Conservation (phyloP, 176 grass and related monocot species). For the bread wheat (Triticum aestivum) region IWGSC_CS_RefSeq_v2.1 NC_057811.1:16528623-16529122, state of each 20-base stretch:
- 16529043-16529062: slow-evolving; percentile 85
- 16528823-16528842: not conserved
- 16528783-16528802: not conserved
- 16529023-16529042: slow-evolving; percentile 85
- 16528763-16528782: not conserved
- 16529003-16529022: slow-evolving; percentile 87
- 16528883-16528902: not conserved
- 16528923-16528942: slow-evolving; percentile 54
- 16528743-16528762: not conserved
- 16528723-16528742: not conserved
- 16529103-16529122: slow-evolving; percentile 72
- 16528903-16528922: not conserved
- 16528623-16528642: slow-evolving; percentile 58
- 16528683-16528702: not conserved
- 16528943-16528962: slow-evolving; percentile 70
- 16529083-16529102: slow-evolving; percentile 62
- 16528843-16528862: not conserved
- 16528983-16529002: slow-evolving; percentile 74
- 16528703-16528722: not conserved
- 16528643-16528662: not conserved
- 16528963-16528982: slow-evolving; percentile 71
- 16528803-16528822: not conserved
- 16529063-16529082: slow-evolving; percentile 78
- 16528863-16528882: not conserved
- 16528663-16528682: not conserved